These are phyloP conservation scores for Histomonas meleagridis DNA, from an alignment of 208 protist species.

Conservation along the genomic window DNA sequence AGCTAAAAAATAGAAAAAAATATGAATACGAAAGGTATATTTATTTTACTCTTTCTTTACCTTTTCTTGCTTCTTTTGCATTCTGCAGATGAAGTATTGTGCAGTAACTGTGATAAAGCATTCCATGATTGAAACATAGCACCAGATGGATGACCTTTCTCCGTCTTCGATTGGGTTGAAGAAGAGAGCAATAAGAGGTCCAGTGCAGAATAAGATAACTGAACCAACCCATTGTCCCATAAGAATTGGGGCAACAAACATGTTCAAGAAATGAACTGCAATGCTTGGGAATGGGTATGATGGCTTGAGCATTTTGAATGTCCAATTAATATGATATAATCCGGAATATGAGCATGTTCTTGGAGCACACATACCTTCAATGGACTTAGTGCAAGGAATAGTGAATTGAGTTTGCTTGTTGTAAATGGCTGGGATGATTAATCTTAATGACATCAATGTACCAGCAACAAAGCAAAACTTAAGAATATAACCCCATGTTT, in stretches of 20 bases:
- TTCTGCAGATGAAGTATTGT: too few species aligned
- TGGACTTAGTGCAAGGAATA: background rate
- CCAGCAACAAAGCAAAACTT: background rate
- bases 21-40: too few species aligned
- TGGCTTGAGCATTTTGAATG: background rate
- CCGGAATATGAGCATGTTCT: background rate
- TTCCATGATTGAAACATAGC: background rate
- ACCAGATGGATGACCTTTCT: conserved; percentile 7
- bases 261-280: background rate
- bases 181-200: background rate
- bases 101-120: conserved; percentile 5
- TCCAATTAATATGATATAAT: background rate
- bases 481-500: background rate
- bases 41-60: too few species aligned
- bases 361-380: background rate
- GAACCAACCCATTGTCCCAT: background rate
- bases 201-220: background rate
- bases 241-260: conserved; percentile 32
- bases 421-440: background rate
- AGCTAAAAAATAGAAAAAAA: too few species aligned
- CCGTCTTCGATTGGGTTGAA: background rate
- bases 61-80: too few species aligned
- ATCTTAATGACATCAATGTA: background rate
- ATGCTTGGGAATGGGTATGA: background rate
- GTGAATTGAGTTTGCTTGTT: background rate